Evolutionary conservation across 345 rosid genomes (phyloP).

Genomic region (Nephelium lappaceum): DNA sequence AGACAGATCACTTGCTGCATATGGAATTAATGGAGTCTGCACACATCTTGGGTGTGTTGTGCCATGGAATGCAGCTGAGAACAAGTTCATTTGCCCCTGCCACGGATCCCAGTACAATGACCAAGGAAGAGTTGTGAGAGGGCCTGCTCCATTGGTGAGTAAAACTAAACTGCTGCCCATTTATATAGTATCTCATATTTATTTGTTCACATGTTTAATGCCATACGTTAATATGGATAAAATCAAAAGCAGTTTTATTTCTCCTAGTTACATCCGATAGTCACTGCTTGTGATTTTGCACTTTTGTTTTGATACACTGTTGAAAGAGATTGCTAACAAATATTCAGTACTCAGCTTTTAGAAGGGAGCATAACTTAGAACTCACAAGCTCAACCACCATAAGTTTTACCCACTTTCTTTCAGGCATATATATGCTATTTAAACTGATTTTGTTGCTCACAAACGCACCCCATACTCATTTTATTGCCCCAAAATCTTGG

Average conservation of each 20-base stretch:
- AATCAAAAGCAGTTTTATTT: not conserved
- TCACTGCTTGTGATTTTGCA: not conserved
- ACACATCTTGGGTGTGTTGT: conserved; percentile 98
- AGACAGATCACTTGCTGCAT: conserved; percentile 76
- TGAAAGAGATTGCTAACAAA: not conserved
- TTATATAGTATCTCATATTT: not conserved
- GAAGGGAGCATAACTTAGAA: not conserved
- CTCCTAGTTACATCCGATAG: not conserved
- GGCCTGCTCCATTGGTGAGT: conserved; percentile 96
- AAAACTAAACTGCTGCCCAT: not conserved
- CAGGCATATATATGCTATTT: not conserved
- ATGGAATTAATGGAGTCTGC: conserved; percentile 84
- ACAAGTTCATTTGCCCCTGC: conserved; percentile 94
- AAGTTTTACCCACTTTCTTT: not conserved
- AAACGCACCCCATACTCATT: not conserved
- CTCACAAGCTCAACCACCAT: not conserved
- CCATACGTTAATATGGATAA: too few species aligned
- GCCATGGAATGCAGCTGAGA: conserved; percentile 87
- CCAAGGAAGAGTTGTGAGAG: conserved; percentile 95
- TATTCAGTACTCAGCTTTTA: not conserved
- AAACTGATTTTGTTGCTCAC: not conserved
- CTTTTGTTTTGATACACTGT: not conserved
- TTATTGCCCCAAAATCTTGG: too few species aligned
- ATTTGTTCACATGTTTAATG: not conserved
- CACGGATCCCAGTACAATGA: conserved; percentile 98